Percentiles rank a stretch among this genome's conserved stretches.
Conservation (phyloP, 257 asterid genomes). For the Marsdenia floribunda region DNA sequence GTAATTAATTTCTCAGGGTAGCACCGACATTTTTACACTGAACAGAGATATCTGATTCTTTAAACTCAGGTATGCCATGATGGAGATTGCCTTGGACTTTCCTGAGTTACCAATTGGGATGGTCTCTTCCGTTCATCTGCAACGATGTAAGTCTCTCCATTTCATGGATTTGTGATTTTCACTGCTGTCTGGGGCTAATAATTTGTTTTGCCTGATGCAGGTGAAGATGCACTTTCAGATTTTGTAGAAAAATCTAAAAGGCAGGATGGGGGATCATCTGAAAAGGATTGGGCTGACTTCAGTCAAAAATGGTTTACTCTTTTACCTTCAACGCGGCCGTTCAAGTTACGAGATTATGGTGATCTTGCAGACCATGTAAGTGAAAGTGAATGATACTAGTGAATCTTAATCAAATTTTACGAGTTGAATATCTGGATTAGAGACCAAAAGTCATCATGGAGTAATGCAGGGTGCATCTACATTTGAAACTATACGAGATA, state of each 20-base stretch:
- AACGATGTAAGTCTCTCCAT: constrained; percentile 43
- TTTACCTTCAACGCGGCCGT: constrained; percentile 69
- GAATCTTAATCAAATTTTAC: background rate
- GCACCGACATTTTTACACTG: background rate
- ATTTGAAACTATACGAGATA: constrained; percentile 67
- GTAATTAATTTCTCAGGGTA: constrained; percentile 19
- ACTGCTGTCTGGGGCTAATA: no score
- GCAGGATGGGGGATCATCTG: constrained; percentile 19
- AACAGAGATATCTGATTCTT: background rate
- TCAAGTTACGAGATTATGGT: constrained; percentile 33
- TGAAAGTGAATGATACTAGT: background rate
- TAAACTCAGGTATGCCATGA: constrained; percentile 61
- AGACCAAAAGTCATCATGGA: no score
- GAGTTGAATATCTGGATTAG: background rate
- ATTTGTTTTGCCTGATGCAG: constrained; percentile 24
- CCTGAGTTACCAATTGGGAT: constrained; percentile 85
- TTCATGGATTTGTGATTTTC: background rate
- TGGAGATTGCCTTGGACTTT: constrained; percentile 78
- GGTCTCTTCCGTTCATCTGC: constrained; percentile 56
- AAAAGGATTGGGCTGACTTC: constrained; percentile 56
- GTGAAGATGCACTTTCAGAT: constrained; percentile 47
- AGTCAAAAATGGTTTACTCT: constrained; percentile 72
- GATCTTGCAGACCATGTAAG: constrained; percentile 80
- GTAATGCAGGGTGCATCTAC: constrained; percentile 63
- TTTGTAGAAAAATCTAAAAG: constrained; percentile 31